Base-by-base conservation (phyloP, 176 grass and related monocot species). In the Puya raimondii region DNA sequence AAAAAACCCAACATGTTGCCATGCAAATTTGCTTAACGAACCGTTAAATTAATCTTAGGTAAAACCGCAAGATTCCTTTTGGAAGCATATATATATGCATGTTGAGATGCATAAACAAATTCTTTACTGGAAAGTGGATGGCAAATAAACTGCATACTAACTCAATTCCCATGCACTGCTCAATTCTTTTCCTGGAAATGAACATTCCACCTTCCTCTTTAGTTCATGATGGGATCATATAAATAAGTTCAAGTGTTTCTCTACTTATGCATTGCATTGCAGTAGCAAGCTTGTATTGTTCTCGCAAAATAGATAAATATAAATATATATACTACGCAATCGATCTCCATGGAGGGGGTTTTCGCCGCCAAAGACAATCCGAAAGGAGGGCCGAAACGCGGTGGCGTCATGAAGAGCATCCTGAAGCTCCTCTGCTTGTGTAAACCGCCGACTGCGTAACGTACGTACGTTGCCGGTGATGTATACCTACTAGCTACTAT, bases 351-450 rank as follows among this genome's bases (percentile, higher is more conserved):
- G 54, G 54, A 17, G 54, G 20, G 15, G 10, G n/a, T 9, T 59
- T 59, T 10, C 13, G 4, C 16, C 7, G 54, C 54, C 8, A 59
- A 59, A 1, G 15, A 1, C 16, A 59, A 59, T 9, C 6, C 33
- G 33, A 42, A 42, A 42, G 33, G 33, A 42, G 48, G 3, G 14
- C 17, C 50, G 2, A 68, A 68, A 69, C 49, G 49, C 12, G 59
- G 68, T 4, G 77, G 69, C 0, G 69, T 72, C 17, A 53, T 66
- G 59, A 53, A 53, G 68, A 72, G 77, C 49, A 65, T 79, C 2
- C 14, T 71, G 16, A 48, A 71, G 42, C 12, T 66, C 15, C 76
- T 72, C 68, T 79, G 48, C 68, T 71, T 70, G 1, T 65, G 76
- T 20, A 18, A 59, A 59, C 15, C 54, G 1, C 54, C 54, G n/a